These are phyloP conservation scores for Asterella californica DNA, from an alignment of 225 moss, liverwort and hornwort species.

Conservation along the genomic window DNA sequence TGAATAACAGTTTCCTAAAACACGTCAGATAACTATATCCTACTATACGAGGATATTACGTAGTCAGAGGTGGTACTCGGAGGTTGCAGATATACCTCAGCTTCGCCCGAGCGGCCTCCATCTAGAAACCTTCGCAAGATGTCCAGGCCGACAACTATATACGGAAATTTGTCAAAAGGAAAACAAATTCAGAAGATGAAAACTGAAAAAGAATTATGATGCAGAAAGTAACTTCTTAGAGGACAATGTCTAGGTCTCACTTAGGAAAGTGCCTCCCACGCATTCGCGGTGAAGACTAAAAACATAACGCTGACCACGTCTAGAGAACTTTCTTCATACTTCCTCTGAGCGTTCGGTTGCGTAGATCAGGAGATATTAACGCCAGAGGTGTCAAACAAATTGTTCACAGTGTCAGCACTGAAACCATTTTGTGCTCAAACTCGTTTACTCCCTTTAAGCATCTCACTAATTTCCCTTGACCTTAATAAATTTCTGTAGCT, in stretches of 20 bases:
- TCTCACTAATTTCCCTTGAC: not conserved
- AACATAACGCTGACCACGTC: not conserved
- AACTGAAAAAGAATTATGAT: not conserved
- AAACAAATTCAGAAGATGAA: not conserved
- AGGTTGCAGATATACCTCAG: constrained; percentile 48
- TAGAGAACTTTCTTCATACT: not conserved
- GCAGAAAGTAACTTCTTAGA: not conserved
- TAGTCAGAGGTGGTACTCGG: not conserved
- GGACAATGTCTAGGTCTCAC: too few species aligned
- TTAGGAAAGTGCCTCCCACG: too few species aligned
- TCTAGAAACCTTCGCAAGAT: constrained; percentile 83
- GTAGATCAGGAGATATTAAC: not conserved
- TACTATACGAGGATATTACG: not conserved
- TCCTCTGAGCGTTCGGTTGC: not conserved
- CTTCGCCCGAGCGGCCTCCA: constrained; percentile 61
- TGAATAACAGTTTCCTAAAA: not conserved
- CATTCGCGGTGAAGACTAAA: too few species aligned
- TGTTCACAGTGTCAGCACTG: not conserved
- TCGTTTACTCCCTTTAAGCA: too few species aligned
- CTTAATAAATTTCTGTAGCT: not conserved
- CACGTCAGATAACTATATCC: not conserved
- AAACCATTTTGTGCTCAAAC: not conserved
- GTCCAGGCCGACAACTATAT: constrained; percentile 81
- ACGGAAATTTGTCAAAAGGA: not conserved
- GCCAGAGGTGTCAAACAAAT: not conserved